Evolutionary conservation across 1,284 basidiomycete species (phyloP), one percentile per base, ranked within the genome.

Genomic region (Abortiporus biennis): DNA sequence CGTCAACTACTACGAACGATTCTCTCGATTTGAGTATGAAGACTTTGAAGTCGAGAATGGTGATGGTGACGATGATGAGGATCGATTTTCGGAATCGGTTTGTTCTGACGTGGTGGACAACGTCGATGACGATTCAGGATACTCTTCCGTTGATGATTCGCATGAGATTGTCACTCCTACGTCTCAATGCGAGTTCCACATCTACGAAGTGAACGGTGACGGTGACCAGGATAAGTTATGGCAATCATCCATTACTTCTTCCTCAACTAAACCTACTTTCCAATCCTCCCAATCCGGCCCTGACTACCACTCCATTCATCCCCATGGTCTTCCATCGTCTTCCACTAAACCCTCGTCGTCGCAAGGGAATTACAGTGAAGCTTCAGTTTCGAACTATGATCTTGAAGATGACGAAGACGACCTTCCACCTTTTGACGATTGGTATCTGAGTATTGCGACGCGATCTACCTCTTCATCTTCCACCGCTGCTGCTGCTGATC

Each of bases 341-440:
- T n/a, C n/a, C n/a, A n/a, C n/a, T n/a, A 33, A 30, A 12, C 25
- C 29, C 34, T 41, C 40, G 20, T 40, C 44, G 17, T 25, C 24
- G 23, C 38, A 31, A 19, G 25, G 21, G 12, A 23, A n/a, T 9
- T 37, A 38, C 25, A 19, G 17, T n/a, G 15, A 29, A n/a, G n/a
- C 23, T 23, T 12, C 3, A 15, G 11, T 22, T 24, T 16, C 27
- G 29, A 19, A 24, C 37, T 11, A 47, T 19, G 37, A 36, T 6
- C 40, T 40, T 27, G 42, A 46, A 12, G 53, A 48, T 15, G 50
- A 47, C 20, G 48, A 48, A 12, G 53, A 51, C 21, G 49, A 48
- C 2, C 50, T 56, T 12, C 56, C 54, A 12, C 52, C 56, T n/a
- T 52, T 56, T 19, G 54, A 58, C 38, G 52, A 54, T 12, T 56